These are phyloP conservation scores for Pythium biforme DNA, from an alignment of 352 stramenopile species.

Conservation along the genomic window DNA sequence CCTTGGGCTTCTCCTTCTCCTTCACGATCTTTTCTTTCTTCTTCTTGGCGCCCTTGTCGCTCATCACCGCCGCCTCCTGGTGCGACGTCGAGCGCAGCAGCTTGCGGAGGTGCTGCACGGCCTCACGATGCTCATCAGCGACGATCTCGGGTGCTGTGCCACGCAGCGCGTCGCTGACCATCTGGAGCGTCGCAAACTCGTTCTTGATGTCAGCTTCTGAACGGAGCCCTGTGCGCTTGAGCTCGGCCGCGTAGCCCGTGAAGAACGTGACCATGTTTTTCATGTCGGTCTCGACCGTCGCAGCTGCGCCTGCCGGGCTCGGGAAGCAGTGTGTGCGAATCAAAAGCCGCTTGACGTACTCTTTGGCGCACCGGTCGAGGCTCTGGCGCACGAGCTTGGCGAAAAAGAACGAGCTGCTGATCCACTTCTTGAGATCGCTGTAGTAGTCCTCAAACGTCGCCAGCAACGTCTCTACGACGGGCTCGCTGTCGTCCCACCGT, in stretches of 20 bases:
- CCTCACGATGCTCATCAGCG: conserved; percentile 30
- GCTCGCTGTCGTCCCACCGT: conserved; percentile 77
- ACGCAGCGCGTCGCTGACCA: conserved; percentile 48
- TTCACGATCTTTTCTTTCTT: conserved; percentile 37
- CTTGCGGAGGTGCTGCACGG: conserved; percentile 57
- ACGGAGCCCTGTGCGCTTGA: conserved; percentile 70
- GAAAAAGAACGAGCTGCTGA: conserved; percentile 84
- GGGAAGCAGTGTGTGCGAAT: conserved; percentile 59
- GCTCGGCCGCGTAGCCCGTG: conserved; percentile 57
- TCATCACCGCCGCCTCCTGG: conserved; percentile 39
- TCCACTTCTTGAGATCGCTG: conserved; percentile 67
- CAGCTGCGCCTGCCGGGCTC: conserved; percentile 33
- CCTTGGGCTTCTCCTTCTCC: conserved; percentile 43
- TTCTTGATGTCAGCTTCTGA: conserved; percentile 64
- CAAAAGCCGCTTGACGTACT: conserved; percentile 63
- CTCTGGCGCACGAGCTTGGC: conserved; percentile 73
- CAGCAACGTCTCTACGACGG: conserved; percentile 71
- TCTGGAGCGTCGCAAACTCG: conserved; percentile 52
- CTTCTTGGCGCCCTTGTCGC: conserved; percentile 44
- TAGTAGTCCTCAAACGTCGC: conserved; percentile 82
- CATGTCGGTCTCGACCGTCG: conserved; percentile 58
- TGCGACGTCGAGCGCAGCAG: conserved; percentile 63
- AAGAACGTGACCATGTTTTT: conserved; percentile 75
- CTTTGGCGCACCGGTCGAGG: conserved; percentile 61
- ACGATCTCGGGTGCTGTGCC: conserved; percentile 30